Base-by-base conservation (phyloP, 148 eudicot genomes). In the Agrostemma githago region DNA sequence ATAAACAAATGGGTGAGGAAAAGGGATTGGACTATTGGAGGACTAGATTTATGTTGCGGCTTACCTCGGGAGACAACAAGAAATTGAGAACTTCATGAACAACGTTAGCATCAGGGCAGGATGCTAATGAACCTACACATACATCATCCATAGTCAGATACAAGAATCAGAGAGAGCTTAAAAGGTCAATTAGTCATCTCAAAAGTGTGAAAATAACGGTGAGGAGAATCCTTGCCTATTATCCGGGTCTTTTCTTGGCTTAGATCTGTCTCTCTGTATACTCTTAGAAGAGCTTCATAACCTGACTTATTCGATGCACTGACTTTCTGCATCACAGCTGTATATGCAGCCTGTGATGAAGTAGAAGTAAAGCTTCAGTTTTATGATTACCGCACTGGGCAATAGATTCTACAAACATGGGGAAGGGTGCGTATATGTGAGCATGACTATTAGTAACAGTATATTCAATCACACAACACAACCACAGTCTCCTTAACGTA, bases 201-300 rank as follows among this genome's bases (percentile, higher is more conserved):
- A 51, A 12, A 66, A 67, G 43, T 43, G 12, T 34, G 37, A 46
- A 15, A n/a, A 66, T 11, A 51, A 51, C 1, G 4, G 39, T 41
- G 53, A 7, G 17, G 39, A 15, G 58, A 2, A 4, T 16, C 8
- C 46, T 72, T 83, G 90, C 98, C 89, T 76, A 95, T 78, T 67
- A 95, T 89, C 71, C 99, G 88, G 3, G 85, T 80, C 87, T 92
- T 95, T 79, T 95, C 99, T 86, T 92, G 96, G 85, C 99, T 95
- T 48, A 85, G 92, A 82, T 95, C 97, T 76, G 94, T 83, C 85
- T 95, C 99, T 76, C 88, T 84, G 70, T 95, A 95, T 63, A 95
- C 79, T 76, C 74, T 87, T 62, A 95, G 79, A 62, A 95, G 89
- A 79, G 94, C 83, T 62, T 92, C 94, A 80, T 77, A 95, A 69